Percentiles rank a stretch among this genome's conserved stretches.
These are phyloP conservation scores for Arabis hirsuta DNA, from an alignment of 345 rosid genomes.

Conservation along the genomic window DNA sequence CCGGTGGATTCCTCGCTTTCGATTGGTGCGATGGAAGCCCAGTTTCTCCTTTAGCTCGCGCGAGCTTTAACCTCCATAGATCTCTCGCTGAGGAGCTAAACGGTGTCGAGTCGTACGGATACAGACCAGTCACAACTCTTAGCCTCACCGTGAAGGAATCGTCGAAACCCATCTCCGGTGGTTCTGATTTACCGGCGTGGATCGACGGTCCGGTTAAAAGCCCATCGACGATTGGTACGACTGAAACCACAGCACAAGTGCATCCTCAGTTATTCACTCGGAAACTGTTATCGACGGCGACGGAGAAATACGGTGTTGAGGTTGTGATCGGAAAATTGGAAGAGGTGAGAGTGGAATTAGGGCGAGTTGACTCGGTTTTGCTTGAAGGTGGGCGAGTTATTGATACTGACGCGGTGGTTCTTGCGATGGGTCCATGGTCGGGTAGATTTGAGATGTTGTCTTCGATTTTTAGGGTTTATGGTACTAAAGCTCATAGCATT, in stretches of 20 bases:
- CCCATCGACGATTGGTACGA: constrained; percentile 62
- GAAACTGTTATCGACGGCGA: constrained; percentile 59
- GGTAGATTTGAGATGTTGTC: constrained; percentile 67
- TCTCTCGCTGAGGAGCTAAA: constrained; percentile 73
- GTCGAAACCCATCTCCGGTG: constrained; percentile 35
- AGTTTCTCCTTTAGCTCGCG: constrained; percentile 63
- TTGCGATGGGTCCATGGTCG: constrained; percentile 90
- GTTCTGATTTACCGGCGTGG: constrained; percentile 61
- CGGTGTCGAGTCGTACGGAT: constrained; percentile 75
- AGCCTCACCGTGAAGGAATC: constrained; percentile 68
- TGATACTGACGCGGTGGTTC: constrained; percentile 68
- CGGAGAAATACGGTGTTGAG: constrained; percentile 63
- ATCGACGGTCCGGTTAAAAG: constrained; percentile 63
- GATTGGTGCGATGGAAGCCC: constrained; percentile 92
- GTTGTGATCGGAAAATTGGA: constrained; percentile 73
- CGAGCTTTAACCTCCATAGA: constrained; percentile 86
- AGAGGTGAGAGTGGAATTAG: constrained; percentile 54
- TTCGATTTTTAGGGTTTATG: constrained; percentile 68
- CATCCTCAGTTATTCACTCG: constrained; percentile 82
- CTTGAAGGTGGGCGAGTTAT: constrained; percentile 65
- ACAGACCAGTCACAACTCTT: constrained; percentile 69
- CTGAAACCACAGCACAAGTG: constrained; percentile 75
- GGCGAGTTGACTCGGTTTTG: constrained; percentile 59
- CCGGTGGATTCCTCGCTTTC: constrained; percentile 88
- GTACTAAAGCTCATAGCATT: constrained; percentile 78